Percentiles rank a stretch among this genome's conserved stretches.
Evolutionary conservation across 208 protist species (phyloP).

Genomic region (Phytomonas sp.): DNA sequence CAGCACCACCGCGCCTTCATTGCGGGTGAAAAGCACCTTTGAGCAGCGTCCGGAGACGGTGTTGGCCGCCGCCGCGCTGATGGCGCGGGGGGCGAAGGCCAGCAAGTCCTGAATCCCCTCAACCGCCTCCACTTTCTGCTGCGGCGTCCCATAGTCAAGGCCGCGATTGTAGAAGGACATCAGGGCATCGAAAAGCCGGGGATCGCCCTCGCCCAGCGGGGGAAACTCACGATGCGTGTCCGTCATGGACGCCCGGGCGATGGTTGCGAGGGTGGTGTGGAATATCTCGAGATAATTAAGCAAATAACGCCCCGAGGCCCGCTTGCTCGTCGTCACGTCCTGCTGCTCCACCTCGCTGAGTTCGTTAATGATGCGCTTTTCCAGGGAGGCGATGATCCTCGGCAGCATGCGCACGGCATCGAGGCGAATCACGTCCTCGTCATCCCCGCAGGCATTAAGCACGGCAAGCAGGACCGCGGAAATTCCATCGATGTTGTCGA

Average conservation of each 20-base stretch:
- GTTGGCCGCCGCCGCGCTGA: constrained; percentile 64
- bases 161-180: constrained; percentile 84
- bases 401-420: constrained; percentile 54
- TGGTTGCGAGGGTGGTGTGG: constrained; percentile 45
- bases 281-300: constrained; percentile 75
- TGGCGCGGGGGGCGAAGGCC: constrained; percentile 54
- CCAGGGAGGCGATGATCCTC: constrained; percentile 49
- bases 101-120: constrained; percentile 87
- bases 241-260: constrained; percentile 47
- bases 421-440: constrained; percentile 27
- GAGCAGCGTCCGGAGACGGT: constrained; percentile 83
- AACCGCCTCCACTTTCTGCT: constrained; percentile 82
- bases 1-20: constrained; percentile 76
- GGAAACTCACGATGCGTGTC: constrained; percentile 35
- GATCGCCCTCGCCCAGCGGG: constrained; percentile 67
- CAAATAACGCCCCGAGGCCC: constrained; percentile 71
- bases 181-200: constrained; percentile 73
- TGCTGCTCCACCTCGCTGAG: constrained; percentile 66
- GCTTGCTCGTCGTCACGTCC: constrained; percentile 75
- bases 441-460: constrained; percentile 66
- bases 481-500: constrained; percentile 68
- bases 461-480: constrained; percentile 48
- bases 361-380: constrained; percentile 48
- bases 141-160: constrained; percentile 79
- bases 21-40: constrained; percentile 87